Evolutionary conservation across 352 stramenopile genomes (phyloP).

Genomic region (Salisapilia sapeloensis): DNA sequence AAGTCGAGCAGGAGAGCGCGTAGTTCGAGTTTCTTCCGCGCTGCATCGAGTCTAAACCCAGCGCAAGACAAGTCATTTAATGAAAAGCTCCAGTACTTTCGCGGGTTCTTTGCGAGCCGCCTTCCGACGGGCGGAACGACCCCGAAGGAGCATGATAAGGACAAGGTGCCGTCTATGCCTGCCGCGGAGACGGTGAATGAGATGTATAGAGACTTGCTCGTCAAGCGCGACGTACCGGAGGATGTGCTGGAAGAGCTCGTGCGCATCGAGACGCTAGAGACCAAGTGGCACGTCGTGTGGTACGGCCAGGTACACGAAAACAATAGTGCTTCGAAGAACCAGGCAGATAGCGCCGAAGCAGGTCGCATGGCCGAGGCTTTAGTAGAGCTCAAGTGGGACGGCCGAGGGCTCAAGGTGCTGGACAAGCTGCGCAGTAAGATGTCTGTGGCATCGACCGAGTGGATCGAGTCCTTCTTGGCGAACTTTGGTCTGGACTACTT

Average conservation of each 20-base stretch:
- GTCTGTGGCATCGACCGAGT: constrained; percentile 44
- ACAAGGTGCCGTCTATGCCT: constrained; percentile 15
- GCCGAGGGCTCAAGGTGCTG: constrained; percentile 55
- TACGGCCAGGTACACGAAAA: constrained; percentile 71
- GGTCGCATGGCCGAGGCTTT: constrained; percentile 54
- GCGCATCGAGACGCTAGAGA: constrained; percentile 65
- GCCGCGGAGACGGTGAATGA: constrained; percentile 64
- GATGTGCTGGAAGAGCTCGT: constrained; percentile 76
- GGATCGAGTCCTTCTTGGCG: constrained; percentile 54
- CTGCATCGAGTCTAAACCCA: constrained; percentile 39
- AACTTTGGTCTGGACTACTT: constrained; percentile 71
- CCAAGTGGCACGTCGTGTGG: constrained; percentile 78
- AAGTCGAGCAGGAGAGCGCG: constrained; percentile 16
- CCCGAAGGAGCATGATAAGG: constrained; percentile 52
- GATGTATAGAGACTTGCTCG: constrained; percentile 68
- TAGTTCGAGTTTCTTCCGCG: constrained; percentile 61
- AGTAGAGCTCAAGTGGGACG: constrained; percentile 73
- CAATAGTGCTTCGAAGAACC: no score
- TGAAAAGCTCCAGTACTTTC: constrained; percentile 76
- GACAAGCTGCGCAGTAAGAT: constrained; percentile 58
- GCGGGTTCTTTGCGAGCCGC: constrained; percentile 67
- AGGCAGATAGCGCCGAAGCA: no score
- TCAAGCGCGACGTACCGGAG: constrained; percentile 63
- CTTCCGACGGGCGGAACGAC: constrained; percentile 54
- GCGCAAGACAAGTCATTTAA: constrained; percentile 58